Percentiles rank a stretch among this genome's conserved stretches.
These are phyloP conservation scores for Trichomonascaceae sp. DNA, from an alignment of 1,139 yeast genomes.

Conservation along the genomic window DNA sequence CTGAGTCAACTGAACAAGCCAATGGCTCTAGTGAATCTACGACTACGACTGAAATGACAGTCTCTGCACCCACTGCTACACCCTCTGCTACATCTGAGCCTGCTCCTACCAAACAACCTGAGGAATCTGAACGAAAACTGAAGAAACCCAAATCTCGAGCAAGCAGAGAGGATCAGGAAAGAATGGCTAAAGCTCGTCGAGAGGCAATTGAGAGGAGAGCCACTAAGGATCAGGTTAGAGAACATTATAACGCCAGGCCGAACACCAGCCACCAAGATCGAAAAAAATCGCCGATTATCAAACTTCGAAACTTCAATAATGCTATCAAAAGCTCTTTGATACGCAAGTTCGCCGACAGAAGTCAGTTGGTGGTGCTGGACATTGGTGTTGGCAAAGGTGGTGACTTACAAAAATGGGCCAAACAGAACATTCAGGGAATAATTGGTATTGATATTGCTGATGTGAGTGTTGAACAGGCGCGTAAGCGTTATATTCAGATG, in stretches of 20 bases:
- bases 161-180: slow-evolving; percentile 21
- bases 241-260: slow-evolving; percentile 83
- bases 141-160: slow-evolving; percentile 25
- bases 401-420: slow-evolving; percentile 83
- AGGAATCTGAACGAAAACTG: slow-evolving; percentile 12
- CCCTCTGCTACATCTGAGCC: not conserved
- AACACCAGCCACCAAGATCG: slow-evolving; percentile 61
- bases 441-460: slow-evolving; percentile 92
- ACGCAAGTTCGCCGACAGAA: slow-evolving; percentile 49
- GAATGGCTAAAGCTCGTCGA: slow-evolving; percentile 20
- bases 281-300: slow-evolving; percentile 74
- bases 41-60: not conserved
- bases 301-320: slow-evolving; percentile 82
- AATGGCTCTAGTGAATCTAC: not conserved
- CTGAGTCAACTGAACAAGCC: not conserved
- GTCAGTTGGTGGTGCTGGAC: slow-evolving; percentile 57
- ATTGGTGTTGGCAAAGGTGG: slow-evolving; percentile 99
- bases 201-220: slow-evolving; percentile 20
- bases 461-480: slow-evolving; percentile 80
- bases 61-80: not conserved
- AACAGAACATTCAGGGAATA: slow-evolving; percentile 64
- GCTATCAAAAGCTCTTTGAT: slow-evolving; percentile 85
- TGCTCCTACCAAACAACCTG: not conserved
- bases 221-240: slow-evolving; percentile 49
- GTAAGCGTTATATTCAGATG: slow-evolving; percentile 57